Base-by-base conservation (phyloP, 2,329 filamentous ascomycete genomes). In the Aphanocladium album region DNA sequence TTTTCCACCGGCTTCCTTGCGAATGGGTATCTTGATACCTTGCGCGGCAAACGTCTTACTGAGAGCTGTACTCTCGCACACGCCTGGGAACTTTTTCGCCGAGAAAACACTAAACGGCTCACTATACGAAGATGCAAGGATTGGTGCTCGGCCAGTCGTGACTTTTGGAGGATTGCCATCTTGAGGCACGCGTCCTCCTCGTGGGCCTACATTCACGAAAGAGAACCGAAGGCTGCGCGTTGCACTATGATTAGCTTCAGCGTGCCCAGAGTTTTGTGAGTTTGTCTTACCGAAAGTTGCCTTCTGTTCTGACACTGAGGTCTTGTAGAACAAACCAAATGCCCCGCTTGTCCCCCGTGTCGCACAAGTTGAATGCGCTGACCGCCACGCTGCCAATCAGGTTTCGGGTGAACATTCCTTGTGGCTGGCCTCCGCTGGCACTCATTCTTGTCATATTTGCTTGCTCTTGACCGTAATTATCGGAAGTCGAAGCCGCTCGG, bases 281-380 rank as follows among this genome's bases (percentile, higher is more conserved):
- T n/a, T 5, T 39, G 16, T 62, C 74, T 69, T 81, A 96, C 91
- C 93, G 84, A 74, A 98, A 99, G 62, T 81, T 84, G 12, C 95
- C 95, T 73, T 98, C 95, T 0, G 92, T 96, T 50, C 95, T 85
- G 35, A 99, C 93, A 68, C 92, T 96, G 47, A 99, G 80, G 76
- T 99, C 95, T 73, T 97, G 93, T 57, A 98, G 80, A 50, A 99
- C 90, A 69, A 99, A 99, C 93, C 93, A 99, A 65, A 96, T 92
- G 2, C 93, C 93, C 55, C 90, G 86, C 72, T 91, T 90, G 65
- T 91, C 88, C 17, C 89, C 80, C 0, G 87, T 84, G 66, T 98
- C 93, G 2, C 85, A 87, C 57, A 98, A 81, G 35, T 89, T 86
- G 70, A 93, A 93, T 1, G 93, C 93, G 69, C 93, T 96, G 35